Evolutionary conservation across 768 basidiomycete species (phyloP).

Genomic region (Sutorius australiensis): DNA sequence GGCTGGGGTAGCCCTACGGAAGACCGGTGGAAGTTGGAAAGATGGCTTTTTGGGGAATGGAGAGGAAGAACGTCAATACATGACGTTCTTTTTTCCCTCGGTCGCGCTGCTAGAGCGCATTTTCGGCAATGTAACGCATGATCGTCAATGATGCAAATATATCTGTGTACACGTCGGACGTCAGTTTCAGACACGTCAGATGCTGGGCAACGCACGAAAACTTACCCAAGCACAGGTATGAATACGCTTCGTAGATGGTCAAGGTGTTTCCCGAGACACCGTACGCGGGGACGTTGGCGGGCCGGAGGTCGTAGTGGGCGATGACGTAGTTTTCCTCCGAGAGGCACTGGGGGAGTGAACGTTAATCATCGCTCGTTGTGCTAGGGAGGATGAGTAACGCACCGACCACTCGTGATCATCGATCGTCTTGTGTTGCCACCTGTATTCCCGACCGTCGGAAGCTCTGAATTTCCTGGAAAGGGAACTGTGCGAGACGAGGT

Average conservation of each 20-base stretch:
- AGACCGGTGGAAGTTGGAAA: background rate
- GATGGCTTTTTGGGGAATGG: slow-evolving; percentile 8
- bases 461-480: slow-evolving; percentile 64
- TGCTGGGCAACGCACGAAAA: background rate
- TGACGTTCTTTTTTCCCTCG: background rate
- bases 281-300: slow-evolving; percentile 50
- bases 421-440: slow-evolving; percentile 55
- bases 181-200: slow-evolving; percentile 1
- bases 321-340: slow-evolving; percentile 51
- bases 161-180: slow-evolving; percentile 33
- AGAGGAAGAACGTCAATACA: background rate
- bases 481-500: slow-evolving; percentile 40
- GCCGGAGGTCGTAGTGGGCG: slow-evolving; percentile 64
- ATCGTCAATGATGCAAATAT: slow-evolving; percentile 56
- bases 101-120: slow-evolving; percentile 35
- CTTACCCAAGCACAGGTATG: slow-evolving; percentile 53
- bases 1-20: background rate
- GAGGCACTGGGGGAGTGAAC: slow-evolving; percentile 42
- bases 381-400: slow-evolving; percentile 29
- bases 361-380: slow-evolving; percentile 4
- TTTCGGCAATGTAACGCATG: slow-evolving; percentile 59
- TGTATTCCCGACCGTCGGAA: slow-evolving; percentile 67
- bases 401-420: slow-evolving; percentile 75
- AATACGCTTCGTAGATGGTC: slow-evolving; percentile 54
- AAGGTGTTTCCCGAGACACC: slow-evolving; percentile 61